Evolutionary conservation across 1,284 basidiomycete species (phyloP).

Genomic region (Sphaerobolus stellatus): DNA sequence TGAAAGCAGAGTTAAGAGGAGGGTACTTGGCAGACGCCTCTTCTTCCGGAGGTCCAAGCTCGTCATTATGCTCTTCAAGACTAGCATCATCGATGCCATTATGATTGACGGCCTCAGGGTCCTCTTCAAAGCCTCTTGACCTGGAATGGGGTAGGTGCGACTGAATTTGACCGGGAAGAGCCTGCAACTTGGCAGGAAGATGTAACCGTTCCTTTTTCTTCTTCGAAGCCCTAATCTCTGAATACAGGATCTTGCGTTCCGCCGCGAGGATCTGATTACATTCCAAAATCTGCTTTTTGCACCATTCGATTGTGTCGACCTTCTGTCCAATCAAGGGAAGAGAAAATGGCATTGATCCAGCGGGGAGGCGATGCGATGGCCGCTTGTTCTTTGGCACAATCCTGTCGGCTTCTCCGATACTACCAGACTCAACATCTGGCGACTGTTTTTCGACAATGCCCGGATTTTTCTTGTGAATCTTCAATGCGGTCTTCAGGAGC

Average conservation of each 20-base stretch:
- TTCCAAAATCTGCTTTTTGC: slow-evolving; percentile 63
- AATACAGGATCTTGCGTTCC: slow-evolving; percentile 37
- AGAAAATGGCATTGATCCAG: slow-evolving; percentile 53
- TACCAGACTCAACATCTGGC: slow-evolving; percentile 31
- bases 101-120: too few relatives aligned
- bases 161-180: too few relatives aligned
- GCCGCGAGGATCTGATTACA: slow-evolving; percentile 53
- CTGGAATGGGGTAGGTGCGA: too few relatives aligned
- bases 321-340: slow-evolving; percentile 75
- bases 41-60: slow-evolving; percentile 13
- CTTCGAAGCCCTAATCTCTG: slow-evolving; percentile 22
- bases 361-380: slow-evolving; percentile 75
- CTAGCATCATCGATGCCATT: too few relatives aligned
- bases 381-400: slow-evolving; percentile 69
- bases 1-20: slow-evolving; percentile 82
- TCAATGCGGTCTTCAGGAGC: slow-evolving; percentile 73
- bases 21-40: slow-evolving; percentile 49
- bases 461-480: slow-evolving; percentile 48
- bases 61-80: slow-evolving; percentile 19
- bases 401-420: slow-evolving; percentile 46
- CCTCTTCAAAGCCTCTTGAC: too few relatives aligned
- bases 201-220: background rate
- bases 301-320: slow-evolving; percentile 93
- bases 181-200: slow-evolving; percentile 14
- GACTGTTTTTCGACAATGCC: slow-evolving; percentile 36